Percentiles rank a stretch among this genome's conserved stretches.
These are phyloP conservation scores for Arthrinium puccinioides DNA, from an alignment of 2,329 filamentous ascomycete genomes.

Conservation along the genomic window DNA sequence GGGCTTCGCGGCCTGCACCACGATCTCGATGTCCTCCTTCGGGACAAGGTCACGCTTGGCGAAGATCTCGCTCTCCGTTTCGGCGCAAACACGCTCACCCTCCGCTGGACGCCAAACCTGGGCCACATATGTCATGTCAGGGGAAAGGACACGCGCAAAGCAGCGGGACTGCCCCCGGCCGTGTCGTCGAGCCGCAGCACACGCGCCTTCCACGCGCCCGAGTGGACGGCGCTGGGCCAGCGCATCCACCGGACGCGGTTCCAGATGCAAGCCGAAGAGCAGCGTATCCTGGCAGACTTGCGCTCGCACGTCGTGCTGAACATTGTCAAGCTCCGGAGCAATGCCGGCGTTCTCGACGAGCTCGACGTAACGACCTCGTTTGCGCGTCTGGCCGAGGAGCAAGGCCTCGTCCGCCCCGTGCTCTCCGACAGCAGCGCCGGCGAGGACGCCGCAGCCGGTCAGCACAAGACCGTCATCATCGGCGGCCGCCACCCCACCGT, in stretches of 20 bases:
- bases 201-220: conserved; percentile 71
- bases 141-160: conserved; percentile 58
- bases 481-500: conserved; percentile 91
- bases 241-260: conserved; percentile 70
- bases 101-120: conserved; percentile 80
- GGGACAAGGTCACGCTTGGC: conserved; percentile 54
- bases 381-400: conserved; percentile 69
- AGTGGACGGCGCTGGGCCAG: conserved; percentile 78
- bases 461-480: conserved; percentile 77
- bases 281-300: conserved; percentile 67
- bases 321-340: conserved; percentile 78
- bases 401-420: conserved; percentile 64
- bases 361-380: conserved; percentile 87
- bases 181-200: conserved; percentile 80
- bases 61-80: conserved; percentile 55
- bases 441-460: conserved; percentile 21
- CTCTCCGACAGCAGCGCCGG: conserved; percentile 35
- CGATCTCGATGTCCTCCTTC: conserved; percentile 51
- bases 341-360: conserved; percentile 87
- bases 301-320: conserved; percentile 72
- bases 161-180: conserved; percentile 32
- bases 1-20: conserved; percentile 60
- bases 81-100: conserved; percentile 56
- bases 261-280: conserved; percentile 78
- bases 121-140: conserved; percentile 90